Evolutionary conservation across 2,329 filamentous ascomycete genomes (phyloP), one percentile per base, ranked within the genome.

Genomic region (Aspergillus flavus): DNA sequence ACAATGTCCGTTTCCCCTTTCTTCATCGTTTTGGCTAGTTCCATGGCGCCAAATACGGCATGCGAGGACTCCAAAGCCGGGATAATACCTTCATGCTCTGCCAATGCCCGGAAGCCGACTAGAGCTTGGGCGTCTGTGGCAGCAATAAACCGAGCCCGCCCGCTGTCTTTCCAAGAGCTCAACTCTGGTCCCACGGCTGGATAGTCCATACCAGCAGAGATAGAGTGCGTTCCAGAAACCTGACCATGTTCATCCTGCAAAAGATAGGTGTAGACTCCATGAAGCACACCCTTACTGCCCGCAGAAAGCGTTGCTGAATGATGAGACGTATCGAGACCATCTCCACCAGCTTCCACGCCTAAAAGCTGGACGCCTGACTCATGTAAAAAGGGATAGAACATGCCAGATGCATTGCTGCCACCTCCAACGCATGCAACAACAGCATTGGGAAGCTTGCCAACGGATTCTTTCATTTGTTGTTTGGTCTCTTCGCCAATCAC

Each of bases 341-440:
- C 93, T 61, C 94, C 94, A 98, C 84, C 6, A 97, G 85, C 79
- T 93, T 36, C 34, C 34, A 36, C 34, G 12, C 34, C 34, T 36
- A 36, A 36, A 16, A 36, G 34, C 34, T 36, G 91, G 60, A 98
- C 94, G 57, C 84, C 87, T 0, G 84, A 83, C 72, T 98, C 93
- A 91, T 87, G 61, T 89, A 84, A 80, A 98, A 99, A 41, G 94
- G 94, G 94, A 78, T 93, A 94, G 82, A 98, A 98, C 94, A 98
- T 98, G 80, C 95, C 95, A 1, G 90, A 88, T 1, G 94, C 94
- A 74, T 98, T 97, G 57, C 94, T 97, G 57, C 94, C 94, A 67
- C 94, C 94, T 52, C 94, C 95, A 3, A 98, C 94, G 73, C 94
- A 97, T 4, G 95, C 94, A 19, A 98, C 92, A n/a, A 98, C 93